Evolutionary conservation across 495 filamentous ascomycete species (phyloP), one percentile per base, ranked within the genome.

Genomic region (Recurvomyces mirabilis): DNA sequence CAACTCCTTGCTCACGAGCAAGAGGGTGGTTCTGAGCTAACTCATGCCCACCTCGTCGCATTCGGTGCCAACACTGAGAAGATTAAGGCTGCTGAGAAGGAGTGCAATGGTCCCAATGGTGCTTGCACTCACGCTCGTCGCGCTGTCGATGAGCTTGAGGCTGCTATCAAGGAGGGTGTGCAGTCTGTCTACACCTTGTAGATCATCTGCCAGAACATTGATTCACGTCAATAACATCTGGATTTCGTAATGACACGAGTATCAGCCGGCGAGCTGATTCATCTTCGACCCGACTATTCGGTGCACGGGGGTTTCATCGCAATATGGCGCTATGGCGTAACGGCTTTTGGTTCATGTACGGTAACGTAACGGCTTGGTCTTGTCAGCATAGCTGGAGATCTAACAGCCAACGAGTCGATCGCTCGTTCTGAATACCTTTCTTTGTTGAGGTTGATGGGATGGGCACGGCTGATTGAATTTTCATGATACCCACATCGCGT

Each of bases 81-180:
- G 14, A 29, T 38, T 7, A 14, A 10, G 13, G 38, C 36, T 20
- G 39, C 46, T 20, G 46, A 43, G 46, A 18, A 35, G 31, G 39
- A 43, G n/a, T 35, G 28, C 36, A 18, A 41, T 30, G 37, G 17
- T 19, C 24, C 23, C 17, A 18, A 47, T 20, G 45, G 45, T 19
- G 28, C 28, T 13, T 41, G 37, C 45, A 47, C 45, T 4, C 35
- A 41, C 15, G 45, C 45, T 24, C 36, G 36, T 26, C 45, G 45
- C 25, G 37, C 35, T 17, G 10, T 47, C 20, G 45, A 40, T n/a
- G 45, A 47, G 45, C 45, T 47, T 9, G 35, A 40, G 45, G 10
- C 3, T 15, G 29, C 36, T 18, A 24, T 47, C 45, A 23, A 47
- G 15, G 36, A 46, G 19, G 35, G 33, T 32, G 18, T 46, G n/a